Evolutionary conservation across 2,329 filamentous ascomycete species (phyloP), one percentile per base, ranked within the genome.

Genomic region (Sarocladiaceae sp.): DNA sequence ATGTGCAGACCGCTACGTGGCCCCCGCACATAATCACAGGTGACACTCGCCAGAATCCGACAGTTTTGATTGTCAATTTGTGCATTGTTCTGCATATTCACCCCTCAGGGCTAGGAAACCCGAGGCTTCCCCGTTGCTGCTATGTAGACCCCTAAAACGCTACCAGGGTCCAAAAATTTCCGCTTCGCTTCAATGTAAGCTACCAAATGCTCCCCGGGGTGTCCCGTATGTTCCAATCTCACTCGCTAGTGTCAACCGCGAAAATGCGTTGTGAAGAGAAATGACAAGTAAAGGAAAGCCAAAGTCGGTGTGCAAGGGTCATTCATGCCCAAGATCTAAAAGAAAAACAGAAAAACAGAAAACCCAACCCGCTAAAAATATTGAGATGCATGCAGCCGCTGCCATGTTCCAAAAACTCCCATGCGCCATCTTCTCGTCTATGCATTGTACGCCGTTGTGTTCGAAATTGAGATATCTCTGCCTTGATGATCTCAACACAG

Each of bases 141-240:
- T 20, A 40, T 40, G 18, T 37, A 37, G 35, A 37, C 35, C 35
- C 35, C n/a, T 37, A 8, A 31, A 31, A 31, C 15, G 29, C 15
- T 15, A 15, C 15, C 15, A 15, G 15, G 29, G 29, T 15, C 29
- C 29, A 37, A 37, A 37, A 37, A 28, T 26, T 23, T 44, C 40
- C 40, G 40, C 40, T 23, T 4, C 22, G 40, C 40, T 44, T 44
- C 4, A 22, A 26, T 44, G 40, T 28, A 44, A 44, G 25, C 20
- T 26, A 44, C 28, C 40, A 44, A 23, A 44, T 44, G 40, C 40
- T 44, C 23, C 40, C 23, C 23, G 26, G 44, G 44, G 44, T 48
- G 44, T 48, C 44, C 44, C 44, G 28, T 31, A 48, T 48, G 10
- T 17, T 48, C 44, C n/a, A 31, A 25, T 48, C 28, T 48, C 23